A percentile compares a stretch with the other conserved stretches of the same genome.
Evolutionary conservation across 2,329 filamentous ascomycete genomes (phyloP).

Genomic region (Penicillium sp.): DNA sequence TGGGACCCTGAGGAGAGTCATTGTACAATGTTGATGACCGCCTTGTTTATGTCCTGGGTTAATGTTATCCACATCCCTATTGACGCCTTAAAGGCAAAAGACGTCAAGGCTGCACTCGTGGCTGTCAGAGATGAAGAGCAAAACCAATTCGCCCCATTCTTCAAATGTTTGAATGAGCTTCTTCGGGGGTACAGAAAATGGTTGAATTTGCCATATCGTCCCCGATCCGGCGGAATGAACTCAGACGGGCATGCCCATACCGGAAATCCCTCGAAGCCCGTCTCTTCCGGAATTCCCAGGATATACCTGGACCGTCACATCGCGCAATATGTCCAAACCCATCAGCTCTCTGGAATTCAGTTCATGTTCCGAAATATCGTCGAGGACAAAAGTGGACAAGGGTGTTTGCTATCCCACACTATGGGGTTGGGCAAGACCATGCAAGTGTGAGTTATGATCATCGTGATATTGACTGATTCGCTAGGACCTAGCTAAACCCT

Average conservation of each 20-base stretch:
- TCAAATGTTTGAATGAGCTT: not conserved
- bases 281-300: constrained; percentile 38
- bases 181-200: not conserved
- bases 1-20: not conserved
- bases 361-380: constrained; percentile 86
- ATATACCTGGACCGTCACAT: constrained; percentile 55
- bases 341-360: constrained; percentile 71
- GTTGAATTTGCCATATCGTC: not conserved
- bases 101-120: not conserved
- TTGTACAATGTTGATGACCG: not conserved
- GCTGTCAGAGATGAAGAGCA: not conserved
- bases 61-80: not conserved
- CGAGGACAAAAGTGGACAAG: constrained; percentile 53
- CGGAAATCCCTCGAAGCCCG: constrained; percentile 18
- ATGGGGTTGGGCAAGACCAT: constrained; percentile 93
- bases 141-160: not conserved
- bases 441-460: constrained; percentile 54
- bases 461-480: no score
- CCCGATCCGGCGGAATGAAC: not conserved
- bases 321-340: constrained; percentile 56
- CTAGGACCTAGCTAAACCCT: constrained; percentile 1
- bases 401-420: constrained; percentile 74
- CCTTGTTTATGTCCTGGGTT: not conserved
- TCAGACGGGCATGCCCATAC: not conserved
- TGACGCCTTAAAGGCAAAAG: not conserved